These are phyloP conservation scores for Backusella tarrabulga DNA, from an alignment of 192 early-diverging fungal genomes.

Conservation along the genomic window DNA sequence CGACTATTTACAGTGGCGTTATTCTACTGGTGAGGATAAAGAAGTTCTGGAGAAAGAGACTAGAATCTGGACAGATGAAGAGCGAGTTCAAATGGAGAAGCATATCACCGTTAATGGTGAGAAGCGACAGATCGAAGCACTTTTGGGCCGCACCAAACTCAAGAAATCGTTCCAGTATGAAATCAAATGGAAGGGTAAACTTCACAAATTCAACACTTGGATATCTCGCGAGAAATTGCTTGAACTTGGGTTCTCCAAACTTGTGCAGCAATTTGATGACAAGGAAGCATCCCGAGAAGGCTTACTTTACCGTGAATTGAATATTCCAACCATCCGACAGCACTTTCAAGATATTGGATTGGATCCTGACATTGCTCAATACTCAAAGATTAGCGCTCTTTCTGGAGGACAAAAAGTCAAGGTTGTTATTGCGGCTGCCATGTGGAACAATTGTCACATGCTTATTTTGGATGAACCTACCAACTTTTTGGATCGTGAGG, in stretches of 20 bases:
- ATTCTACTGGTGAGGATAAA: slow-evolving; percentile 72
- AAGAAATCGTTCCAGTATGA: slow-evolving; percentile 84
- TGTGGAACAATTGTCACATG: slow-evolving; percentile 88
- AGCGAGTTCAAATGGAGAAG: slow-evolving; percentile 64
- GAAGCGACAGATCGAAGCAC: slow-evolving; percentile 57
- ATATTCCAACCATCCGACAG: slow-evolving; percentile 59
- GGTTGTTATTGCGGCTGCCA: slow-evolving; percentile 79
- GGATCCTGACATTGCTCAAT: slow-evolving; percentile 73
- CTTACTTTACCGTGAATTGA: slow-evolving; percentile 67
- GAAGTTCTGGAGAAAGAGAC: slow-evolving; percentile 72
- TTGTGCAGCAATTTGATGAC: slow-evolving; percentile 77
- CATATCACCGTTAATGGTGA: slow-evolving; percentile 51
- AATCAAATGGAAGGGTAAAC: slow-evolving; percentile 65
- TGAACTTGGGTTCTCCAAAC: slow-evolving; percentile 71
- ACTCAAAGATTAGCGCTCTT: slow-evolving; percentile 70
- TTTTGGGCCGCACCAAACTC: slow-evolving; percentile 72
- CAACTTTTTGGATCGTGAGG: slow-evolving; percentile 74
- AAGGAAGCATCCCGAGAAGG: slow-evolving; percentile 75
- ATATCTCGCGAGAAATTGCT: slow-evolving; percentile 65
- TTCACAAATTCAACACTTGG: slow-evolving; percentile 69
- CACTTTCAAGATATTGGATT: slow-evolving; percentile 76
- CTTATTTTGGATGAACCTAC: slow-evolving; percentile 69
- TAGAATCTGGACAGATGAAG: slow-evolving; percentile 64
- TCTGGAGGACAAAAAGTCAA: slow-evolving; percentile 87
- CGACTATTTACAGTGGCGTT: slow-evolving; percentile 85